These are phyloP conservation scores for Ceratocystis ficicola DNA, from an alignment of 2,329 filamentous ascomycete species.

Conservation along the genomic window DNA sequence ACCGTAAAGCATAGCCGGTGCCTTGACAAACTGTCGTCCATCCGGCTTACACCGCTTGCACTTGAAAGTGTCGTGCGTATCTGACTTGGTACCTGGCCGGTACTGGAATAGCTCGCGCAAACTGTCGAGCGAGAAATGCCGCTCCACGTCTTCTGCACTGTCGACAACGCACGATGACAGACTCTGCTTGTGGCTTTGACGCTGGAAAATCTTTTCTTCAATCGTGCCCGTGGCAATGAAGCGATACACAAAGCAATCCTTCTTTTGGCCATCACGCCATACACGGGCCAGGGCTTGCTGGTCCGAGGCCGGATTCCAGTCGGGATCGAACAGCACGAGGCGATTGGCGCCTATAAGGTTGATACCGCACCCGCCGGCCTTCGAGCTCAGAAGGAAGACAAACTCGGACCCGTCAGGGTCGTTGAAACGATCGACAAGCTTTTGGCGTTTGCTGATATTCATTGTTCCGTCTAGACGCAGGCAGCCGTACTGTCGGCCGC, in stretches of 20 bases:
- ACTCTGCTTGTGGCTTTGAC: slow-evolving; percentile 95
- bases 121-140: slow-evolving; percentile 86
- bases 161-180: slow-evolving; percentile 94
- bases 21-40: slow-evolving; percentile 77
- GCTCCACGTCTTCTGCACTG: slow-evolving; percentile 89
- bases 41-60: slow-evolving; percentile 88
- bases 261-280: slow-evolving; percentile 98
- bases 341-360: slow-evolving; percentile 92
- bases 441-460: slow-evolving; percentile 94
- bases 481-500: slow-evolving; percentile 68
- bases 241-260: slow-evolving; percentile 98
- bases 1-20: slow-evolving; percentile 88
- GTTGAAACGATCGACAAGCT: slow-evolving; percentile 96
- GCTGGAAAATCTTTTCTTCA: slow-evolving; percentile 98
- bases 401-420: slow-evolving; percentile 83
- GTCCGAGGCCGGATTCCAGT: slow-evolving; percentile 96
- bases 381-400: slow-evolving; percentile 89
- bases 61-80: slow-evolving; percentile 98
- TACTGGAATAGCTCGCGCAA: slow-evolving; percentile 92
- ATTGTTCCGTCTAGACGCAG: slow-evolving; percentile 91
- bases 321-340: slow-evolving; percentile 88
- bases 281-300: slow-evolving; percentile 95
- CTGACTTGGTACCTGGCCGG: slow-evolving; percentile 67
- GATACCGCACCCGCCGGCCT: slow-evolving; percentile 91
- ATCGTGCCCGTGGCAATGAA: slow-evolving; percentile 98